These are phyloP conservation scores for Helianthus tuberosus DNA, from an alignment of 129 eudicot species.

Conservation along the genomic window DNA sequence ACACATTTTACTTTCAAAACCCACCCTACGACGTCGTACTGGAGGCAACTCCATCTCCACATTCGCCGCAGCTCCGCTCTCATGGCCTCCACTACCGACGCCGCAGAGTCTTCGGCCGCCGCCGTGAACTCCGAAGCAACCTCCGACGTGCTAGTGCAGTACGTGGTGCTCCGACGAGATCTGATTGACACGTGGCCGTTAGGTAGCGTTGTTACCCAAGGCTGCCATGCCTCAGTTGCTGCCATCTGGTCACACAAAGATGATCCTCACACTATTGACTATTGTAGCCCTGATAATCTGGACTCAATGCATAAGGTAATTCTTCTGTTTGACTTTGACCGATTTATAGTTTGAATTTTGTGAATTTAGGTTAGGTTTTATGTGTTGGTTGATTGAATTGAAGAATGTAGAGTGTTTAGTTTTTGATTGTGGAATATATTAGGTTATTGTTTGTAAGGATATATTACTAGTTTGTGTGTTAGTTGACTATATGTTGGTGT, in stretches of 20 bases:
- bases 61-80: slow-evolving; percentile 21
- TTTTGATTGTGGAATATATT: not conserved
- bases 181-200: slow-evolving; percentile 92
- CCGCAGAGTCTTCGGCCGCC: slow-evolving; percentile 12
- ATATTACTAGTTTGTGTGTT: too few species aligned
- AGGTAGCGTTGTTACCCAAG: slow-evolving; percentile 90
- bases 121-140: slow-evolving; percentile 24
- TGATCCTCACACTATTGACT: slow-evolving; percentile 57
- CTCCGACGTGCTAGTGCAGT: slow-evolving; percentile 55
- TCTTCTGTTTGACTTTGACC: not conserved
- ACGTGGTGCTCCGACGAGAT: slow-evolving; percentile 86
- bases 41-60: not conserved
- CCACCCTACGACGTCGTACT: slow-evolving; percentile 24
- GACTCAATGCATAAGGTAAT: slow-evolving; percentile 87
- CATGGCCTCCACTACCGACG: slow-evolving; percentile 42
- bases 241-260: slow-evolving; percentile 80
- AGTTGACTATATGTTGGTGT: too few species aligned
- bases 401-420: slow-evolving; percentile 1
- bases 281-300: slow-evolving; percentile 63
- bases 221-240: slow-evolving; percentile 92
- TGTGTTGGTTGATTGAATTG: not conserved
- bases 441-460: not conserved
- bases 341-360: not conserved
- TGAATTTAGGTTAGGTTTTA: not conserved
- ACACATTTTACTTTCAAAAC: slow-evolving; percentile 19